phyloP scores from a whole-genome alignment of 2,329 filamentous ascomycete genomes.

The Clarireedia paspali region DNA sequence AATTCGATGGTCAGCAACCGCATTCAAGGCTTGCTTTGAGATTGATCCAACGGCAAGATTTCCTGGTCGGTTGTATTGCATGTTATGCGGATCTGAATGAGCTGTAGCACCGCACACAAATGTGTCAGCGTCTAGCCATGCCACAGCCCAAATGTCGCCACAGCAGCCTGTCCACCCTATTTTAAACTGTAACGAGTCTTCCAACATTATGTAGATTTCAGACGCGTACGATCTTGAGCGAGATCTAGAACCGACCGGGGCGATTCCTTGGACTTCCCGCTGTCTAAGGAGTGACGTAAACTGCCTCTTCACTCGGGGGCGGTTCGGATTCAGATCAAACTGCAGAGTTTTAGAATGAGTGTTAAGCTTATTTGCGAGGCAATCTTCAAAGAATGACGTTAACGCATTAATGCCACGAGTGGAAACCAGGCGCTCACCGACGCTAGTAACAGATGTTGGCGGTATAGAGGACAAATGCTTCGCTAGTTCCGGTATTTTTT shows the following conservation, averaged over 20 bases:
- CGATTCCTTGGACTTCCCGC: constrained; percentile 22
- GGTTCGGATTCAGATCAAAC: neutral
- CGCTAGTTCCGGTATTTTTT: constrained; percentile 4
- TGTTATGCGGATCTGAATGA: constrained; percentile 55
- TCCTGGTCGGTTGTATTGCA: constrained; percentile 59
- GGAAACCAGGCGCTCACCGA: constrained; percentile 48
- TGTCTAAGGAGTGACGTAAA: constrained; percentile 17
- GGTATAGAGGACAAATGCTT: neutral
- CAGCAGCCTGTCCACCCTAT: constrained; percentile 54
- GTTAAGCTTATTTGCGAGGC: constrained; percentile 5
- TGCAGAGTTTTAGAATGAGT: neutral
- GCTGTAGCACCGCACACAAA: constrained; percentile 56
- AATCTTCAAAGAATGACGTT: constrained; percentile 16
- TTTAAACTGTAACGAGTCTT: constrained; percentile 44
- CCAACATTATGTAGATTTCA: constrained; percentile 25
- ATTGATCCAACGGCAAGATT: constrained; percentile 52
- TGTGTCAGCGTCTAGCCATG: constrained; percentile 44
- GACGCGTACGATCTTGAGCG: constrained; percentile 18
- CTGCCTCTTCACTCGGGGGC: neutral
- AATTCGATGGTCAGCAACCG: constrained; percentile 51
- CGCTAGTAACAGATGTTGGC: constrained; percentile 10
- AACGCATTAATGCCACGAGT: constrained; percentile 36
- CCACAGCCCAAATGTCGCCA: constrained; percentile 51
- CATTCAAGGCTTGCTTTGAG: constrained; percentile 36
- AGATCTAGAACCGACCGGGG: constrained; percentile 10